phyloP scores from a whole-genome alignment of 495 filamentous ascomycete species.

The Chaetomium cochliodes region DNA sequence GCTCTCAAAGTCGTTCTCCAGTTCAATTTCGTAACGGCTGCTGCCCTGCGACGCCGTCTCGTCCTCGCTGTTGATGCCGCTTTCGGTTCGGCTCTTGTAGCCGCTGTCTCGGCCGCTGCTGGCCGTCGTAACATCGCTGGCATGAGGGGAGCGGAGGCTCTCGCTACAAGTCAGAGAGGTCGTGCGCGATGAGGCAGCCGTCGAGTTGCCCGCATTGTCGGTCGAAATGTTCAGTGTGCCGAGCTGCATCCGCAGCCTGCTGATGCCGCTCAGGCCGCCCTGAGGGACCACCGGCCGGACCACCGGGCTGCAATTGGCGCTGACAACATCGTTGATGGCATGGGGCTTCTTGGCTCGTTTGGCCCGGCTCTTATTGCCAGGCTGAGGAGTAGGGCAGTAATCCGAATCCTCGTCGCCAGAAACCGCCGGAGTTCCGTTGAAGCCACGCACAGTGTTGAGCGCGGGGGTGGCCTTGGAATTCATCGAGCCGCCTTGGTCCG shows the following conservation, averaged over 20 bases:
- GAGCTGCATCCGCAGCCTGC: constrained; percentile 72
- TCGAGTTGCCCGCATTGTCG: constrained; percentile 26
- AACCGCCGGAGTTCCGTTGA: constrained; percentile 66
- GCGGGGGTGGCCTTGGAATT: constrained; percentile 57
- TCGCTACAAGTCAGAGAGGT: constrained; percentile 47
- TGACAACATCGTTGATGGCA: constrained; percentile 53
- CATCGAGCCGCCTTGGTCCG: constrained; percentile 29
- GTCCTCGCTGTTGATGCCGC: constrained; percentile 41
- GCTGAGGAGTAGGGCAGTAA: constrained; percentile 45
- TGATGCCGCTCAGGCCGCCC: constrained; percentile 61
- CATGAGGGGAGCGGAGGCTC: constrained; percentile 32
- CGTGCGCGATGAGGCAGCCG: constrained; percentile 41
- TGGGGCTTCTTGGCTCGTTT: constrained; percentile 31
- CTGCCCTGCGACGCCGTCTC: constrained; percentile 44
- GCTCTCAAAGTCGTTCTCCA: constrained; percentile 86
- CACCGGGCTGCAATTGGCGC: constrained; percentile 59
- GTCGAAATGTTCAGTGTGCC: constrained; percentile 60
- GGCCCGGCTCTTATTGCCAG: constrained; percentile 34
- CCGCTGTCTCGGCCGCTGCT: constrained; percentile 29
- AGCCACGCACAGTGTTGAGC: constrained; percentile 71
- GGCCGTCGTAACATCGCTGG: constrained; percentile 29
- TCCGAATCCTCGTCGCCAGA: constrained; percentile 87
- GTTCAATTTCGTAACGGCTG: constrained; percentile 79
- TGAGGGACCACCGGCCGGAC: constrained; percentile 58
- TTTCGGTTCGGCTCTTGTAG: constrained; percentile 29